Conservation (phyloP, 208 protist genomes). For the Acanthamoeba lenticulata region DNA sequence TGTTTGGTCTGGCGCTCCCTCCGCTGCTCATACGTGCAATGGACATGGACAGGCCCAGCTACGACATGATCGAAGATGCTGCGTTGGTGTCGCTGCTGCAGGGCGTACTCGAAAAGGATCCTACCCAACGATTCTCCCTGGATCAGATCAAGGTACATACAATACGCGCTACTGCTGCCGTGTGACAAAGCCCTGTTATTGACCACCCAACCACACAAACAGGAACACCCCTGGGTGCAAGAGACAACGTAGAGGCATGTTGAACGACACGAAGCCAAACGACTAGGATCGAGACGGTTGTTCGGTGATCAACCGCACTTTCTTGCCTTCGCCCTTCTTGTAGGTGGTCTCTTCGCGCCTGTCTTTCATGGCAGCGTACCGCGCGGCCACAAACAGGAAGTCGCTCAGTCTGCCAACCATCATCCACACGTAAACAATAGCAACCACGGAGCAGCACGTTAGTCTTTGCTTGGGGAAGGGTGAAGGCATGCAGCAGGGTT, state of each 20-base stretch:
- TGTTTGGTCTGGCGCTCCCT: too few relatives aligned
- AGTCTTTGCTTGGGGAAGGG: background rate
- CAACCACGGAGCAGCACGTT: too few relatives aligned
- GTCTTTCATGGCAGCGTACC: slow-evolving; percentile 36
- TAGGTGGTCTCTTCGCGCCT: slow-evolving; percentile 35
- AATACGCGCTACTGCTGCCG: background rate
- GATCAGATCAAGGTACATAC: background rate
- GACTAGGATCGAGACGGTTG: too few relatives aligned
- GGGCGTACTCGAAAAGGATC: background rate
- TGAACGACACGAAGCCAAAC: too few relatives aligned
- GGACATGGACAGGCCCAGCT: background rate
- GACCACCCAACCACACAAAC: too few relatives aligned
- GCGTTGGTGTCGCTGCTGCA: background rate
- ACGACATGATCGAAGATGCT: background rate
- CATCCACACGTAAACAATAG: background rate
- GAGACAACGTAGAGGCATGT: too few relatives aligned
- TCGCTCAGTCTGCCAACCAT: background rate
- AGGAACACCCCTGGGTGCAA: too few relatives aligned
- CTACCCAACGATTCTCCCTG: background rate
- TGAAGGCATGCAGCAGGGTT: too few relatives aligned
- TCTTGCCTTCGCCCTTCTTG: slow-evolving; percentile 52
- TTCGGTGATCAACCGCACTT: background rate
- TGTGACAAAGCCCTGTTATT: too few relatives aligned
- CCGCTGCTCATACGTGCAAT: background rate
- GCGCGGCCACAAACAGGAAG: slow-evolving; percentile 49